A percentile compares a stretch with the other conserved stretches of the same genome.
Evolutionary conservation across 2,329 filamentous ascomycete genomes (phyloP).

Genomic region (Zymoseptoria brevis): DNA sequence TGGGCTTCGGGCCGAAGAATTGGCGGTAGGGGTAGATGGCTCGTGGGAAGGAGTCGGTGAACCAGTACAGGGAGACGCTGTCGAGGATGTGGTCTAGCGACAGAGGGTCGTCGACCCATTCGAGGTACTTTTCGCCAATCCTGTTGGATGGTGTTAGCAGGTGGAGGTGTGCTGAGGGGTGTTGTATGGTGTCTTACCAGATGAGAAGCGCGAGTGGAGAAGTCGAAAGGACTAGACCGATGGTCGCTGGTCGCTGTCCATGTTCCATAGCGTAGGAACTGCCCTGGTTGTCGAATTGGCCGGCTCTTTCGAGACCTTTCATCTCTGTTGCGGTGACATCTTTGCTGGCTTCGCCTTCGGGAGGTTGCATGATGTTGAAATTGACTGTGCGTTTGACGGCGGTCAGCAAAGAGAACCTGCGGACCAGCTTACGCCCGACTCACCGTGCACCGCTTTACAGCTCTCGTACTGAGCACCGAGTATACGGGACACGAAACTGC

Average conservation of each 20-base stretch:
- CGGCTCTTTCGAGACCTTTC: constrained; percentile 29
- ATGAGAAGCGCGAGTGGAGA: constrained; percentile 2
- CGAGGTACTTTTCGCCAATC: constrained; percentile 47
- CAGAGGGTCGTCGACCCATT: constrained; percentile 41
- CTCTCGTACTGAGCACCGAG: constrained; percentile 19
- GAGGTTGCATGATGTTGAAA: constrained; percentile 5
- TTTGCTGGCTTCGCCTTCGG: constrained; percentile 12
- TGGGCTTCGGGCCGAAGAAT: constrained; percentile 14
- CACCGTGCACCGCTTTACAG: constrained; percentile 8
- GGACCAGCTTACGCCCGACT: neutral
- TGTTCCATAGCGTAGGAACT: constrained; percentile 2
- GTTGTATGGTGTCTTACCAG: neutral
- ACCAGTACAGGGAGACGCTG: constrained; percentile 45
- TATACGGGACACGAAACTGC: constrained; percentile 33
- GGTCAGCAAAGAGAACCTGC: neutral
- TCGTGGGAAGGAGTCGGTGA: constrained; percentile 34
- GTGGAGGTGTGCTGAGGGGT: neutral
- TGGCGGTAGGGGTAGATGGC: constrained; percentile 44
- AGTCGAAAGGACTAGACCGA: neutral
- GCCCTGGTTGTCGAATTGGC: constrained; percentile 29
- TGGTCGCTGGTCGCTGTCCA: neutral
- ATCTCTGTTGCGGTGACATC: constrained; percentile 29
- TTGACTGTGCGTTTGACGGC: constrained; percentile 1
- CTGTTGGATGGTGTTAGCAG: neutral
- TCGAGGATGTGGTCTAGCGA: constrained; percentile 35